A percentile compares a stretch with the other conserved stretches of the same genome.
These are phyloP conservation scores for Pilaira anomala DNA, from an alignment of 192 early-diverging fungal genomes.

Conservation along the genomic window DNA sequence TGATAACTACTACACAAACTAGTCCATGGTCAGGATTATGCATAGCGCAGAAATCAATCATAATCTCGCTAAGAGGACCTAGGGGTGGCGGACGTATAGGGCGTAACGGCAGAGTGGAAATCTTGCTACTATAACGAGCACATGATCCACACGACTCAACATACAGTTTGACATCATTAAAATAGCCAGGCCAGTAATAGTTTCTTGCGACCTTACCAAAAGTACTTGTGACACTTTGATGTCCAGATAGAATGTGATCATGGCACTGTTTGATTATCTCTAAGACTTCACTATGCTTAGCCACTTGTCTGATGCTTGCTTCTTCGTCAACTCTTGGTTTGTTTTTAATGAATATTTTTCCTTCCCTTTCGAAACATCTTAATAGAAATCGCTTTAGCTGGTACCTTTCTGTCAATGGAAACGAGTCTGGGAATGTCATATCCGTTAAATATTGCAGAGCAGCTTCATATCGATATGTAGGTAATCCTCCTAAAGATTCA, in stretches of 20 bases:
- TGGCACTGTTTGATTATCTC: too few relatives aligned
- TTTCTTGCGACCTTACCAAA: not conserved
- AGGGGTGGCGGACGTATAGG: not conserved
- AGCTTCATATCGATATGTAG: not conserved
- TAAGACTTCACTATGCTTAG: not conserved
- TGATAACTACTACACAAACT: not conserved
- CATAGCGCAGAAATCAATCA: constrained; percentile 3
- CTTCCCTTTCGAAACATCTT: too few relatives aligned
- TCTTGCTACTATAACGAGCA: not conserved
- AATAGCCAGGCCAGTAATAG: constrained; percentile 2
- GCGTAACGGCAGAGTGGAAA: not conserved
- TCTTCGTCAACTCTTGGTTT: not conserved
- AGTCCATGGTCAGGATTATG: not conserved
- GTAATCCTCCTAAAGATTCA: not conserved
- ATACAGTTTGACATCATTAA: not conserved
- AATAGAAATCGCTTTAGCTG: too few relatives aligned
- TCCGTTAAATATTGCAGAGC: not conserved
- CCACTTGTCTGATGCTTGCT: not conserved
- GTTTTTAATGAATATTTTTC: too few relatives aligned
- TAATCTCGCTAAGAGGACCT: not conserved
- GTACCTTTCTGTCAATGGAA: too few relatives aligned
- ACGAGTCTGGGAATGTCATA: not conserved
- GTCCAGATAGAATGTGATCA: not conserved
- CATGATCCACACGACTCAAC: not conserved
- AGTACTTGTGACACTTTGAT: not conserved